Evolutionary conservation across 768 basidiomycete genomes (phyloP), one percentile per base, ranked within the genome.

Genomic region (Dictyophora rubrovolvata): DNA sequence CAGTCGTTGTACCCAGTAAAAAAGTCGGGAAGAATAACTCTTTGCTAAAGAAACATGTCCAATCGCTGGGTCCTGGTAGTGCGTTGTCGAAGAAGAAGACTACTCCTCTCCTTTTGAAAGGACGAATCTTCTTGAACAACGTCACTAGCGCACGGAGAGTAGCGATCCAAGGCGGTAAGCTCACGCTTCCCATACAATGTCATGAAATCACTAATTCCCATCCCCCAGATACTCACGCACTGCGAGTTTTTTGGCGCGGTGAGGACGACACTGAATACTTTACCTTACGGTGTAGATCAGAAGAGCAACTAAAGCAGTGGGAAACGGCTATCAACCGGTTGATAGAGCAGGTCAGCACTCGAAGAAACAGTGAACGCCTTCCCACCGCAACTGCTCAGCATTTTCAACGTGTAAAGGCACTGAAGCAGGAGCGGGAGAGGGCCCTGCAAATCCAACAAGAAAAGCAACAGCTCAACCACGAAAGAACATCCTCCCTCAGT

Each of bases 111-210:
- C 79, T 93, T 21, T 74, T 99, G 60, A 99, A 99, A 67, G 96
- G 96, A 4, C 85, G 96, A 28, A 98, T 99, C 62, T 98, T 96
- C 73, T 77, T 98, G 64, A 93, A 93, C 63, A 99, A 98, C 66
- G 92, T 98, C 54, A 93, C 91, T 0, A 81, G 86, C 63, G 90
- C 91, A 48, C 49, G 49, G 20, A 34, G 14, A 75, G 82, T 56
- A 79, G 87, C n/a, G 77, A 80, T 64, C 77, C 75, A 54, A 80
- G 57, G 57, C 62, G 80, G 91, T 88, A 65, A 60, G 84, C 78
- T 61, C 50, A 60, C 63, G 36, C 51, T 52, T n/a, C 46, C 55
- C 53, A 33, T 53, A 37, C 54, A 11, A 58, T 48, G 51, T 56
- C 56, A 61, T 55, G 54, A 54, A 46, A 20, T 54, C 12, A 20